Percentiles rank a stretch among this genome's conserved stretches.
phyloP scores from a whole-genome alignment of 176 grass and related monocot species.

The Zizania latifolia region DNA sequence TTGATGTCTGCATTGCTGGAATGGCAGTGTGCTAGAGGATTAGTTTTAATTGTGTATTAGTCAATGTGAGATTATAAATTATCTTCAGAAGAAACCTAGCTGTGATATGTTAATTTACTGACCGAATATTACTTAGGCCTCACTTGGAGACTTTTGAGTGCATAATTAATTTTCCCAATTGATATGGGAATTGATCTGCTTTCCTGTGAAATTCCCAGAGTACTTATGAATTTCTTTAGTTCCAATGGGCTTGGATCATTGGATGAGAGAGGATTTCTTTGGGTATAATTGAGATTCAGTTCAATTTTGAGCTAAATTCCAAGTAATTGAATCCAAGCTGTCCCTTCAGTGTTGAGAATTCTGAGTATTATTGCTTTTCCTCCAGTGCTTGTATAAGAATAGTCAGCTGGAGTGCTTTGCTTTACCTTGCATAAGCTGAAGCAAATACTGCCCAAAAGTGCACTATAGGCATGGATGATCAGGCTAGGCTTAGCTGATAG shows the following conservation, averaged over 20 bases:
- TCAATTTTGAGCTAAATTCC: neutral
- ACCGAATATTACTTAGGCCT: no score
- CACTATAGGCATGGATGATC: neutral
- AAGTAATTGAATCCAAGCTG: neutral
- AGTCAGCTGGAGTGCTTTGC: neutral
- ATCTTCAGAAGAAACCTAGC: neutral
- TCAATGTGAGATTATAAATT: neutral
- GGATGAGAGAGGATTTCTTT: no score
- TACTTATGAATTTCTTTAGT: no score
- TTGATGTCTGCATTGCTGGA: neutral
- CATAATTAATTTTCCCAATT: no score
- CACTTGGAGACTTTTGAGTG: no score
- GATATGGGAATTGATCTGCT: no score
- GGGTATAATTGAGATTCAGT: no score
- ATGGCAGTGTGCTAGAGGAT: neutral
- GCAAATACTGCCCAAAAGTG: neutral
- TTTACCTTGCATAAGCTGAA: neutral
- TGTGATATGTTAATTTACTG: no score
- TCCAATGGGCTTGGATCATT: no score
- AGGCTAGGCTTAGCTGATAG: neutral
- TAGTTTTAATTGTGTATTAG: constrained; percentile 7
- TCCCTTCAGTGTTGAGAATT: neutral
- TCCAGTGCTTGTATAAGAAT: neutral
- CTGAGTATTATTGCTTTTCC: neutral
- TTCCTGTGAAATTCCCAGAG: no score